phyloP scores from a whole-genome alignment of 768 basidiomycete genomes.

The Lactarius indigo region DNA sequence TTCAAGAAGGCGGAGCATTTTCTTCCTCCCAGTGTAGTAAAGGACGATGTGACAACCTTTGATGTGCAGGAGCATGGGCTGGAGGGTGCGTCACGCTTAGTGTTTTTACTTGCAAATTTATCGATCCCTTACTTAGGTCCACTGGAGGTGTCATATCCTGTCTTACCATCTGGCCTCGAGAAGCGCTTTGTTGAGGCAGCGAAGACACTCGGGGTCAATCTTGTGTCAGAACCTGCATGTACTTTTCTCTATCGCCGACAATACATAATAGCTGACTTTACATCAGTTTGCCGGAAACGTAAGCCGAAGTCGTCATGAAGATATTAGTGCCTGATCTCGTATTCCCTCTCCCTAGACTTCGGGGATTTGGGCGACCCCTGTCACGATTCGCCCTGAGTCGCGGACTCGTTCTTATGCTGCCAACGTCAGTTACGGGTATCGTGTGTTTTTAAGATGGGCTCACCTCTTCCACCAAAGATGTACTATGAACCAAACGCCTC shows the following conservation, averaged over 20 bases:
- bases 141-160: slow-evolving; percentile 11
- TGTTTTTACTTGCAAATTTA: neutral
- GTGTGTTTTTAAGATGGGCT: neutral
- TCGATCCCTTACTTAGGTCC: slow-evolving; percentile 10
- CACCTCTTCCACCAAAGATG: neutral
- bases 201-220: neutral
- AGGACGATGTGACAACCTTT: slow-evolving; percentile 7
- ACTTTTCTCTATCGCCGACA: neutral
- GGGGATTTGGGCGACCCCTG: slow-evolving; percentile 13
- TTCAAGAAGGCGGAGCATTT: slow-evolving; percentile 24
- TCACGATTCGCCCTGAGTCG: slow-evolving; percentile 8
- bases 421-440: slow-evolving; percentile 9
- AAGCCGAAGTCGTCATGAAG: neutral
- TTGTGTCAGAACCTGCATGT: slow-evolving; percentile 8
- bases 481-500: slow-evolving; percentile 28
- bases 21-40: neutral
- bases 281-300: slow-evolving; percentile 21
- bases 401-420: slow-evolving; percentile 19
- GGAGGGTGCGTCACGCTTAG: slow-evolving; percentile 1
- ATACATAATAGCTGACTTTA: neutral
- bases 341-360: slow-evolving; percentile 6
- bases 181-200: slow-evolving; percentile 9
- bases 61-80: slow-evolving; percentile 15
- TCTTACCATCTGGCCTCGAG: slow-evolving; percentile 9
- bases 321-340: neutral